phyloP scores from a whole-genome alignment of 2,329 filamentous ascomycete genomes.

The Parastagonospora nodorum region DNA sequence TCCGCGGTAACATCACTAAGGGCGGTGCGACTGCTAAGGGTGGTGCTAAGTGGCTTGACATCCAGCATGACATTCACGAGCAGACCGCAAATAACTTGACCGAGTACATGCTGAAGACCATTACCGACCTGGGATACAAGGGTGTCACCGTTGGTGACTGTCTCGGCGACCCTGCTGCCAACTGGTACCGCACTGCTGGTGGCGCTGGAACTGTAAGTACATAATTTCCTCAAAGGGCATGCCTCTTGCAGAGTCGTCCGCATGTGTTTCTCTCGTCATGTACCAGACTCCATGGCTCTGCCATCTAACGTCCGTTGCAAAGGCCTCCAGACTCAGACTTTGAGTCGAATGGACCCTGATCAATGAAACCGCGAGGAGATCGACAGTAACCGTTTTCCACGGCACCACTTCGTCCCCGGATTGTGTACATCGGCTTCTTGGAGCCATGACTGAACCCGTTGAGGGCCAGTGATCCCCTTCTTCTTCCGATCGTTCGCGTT shows the following conservation, averaged over 20 bases:
- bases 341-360: slow-evolving; percentile 1
- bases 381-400: slow-evolving; percentile 1
- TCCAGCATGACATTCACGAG: slow-evolving; percentile 58
- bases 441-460: slow-evolving; percentile 2
- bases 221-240: slow-evolving; percentile 2
- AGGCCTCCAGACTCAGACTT: slow-evolving; percentile 11
- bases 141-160: slow-evolving; percentile 56
- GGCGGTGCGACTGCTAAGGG: slow-evolving; percentile 25
- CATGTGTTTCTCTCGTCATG: slow-evolving; percentile 7
- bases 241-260: slow-evolving; percentile 10
- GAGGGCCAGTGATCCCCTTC: slow-evolving; percentile 5
- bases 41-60: slow-evolving; percentile 53
- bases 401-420: slow-evolving; percentile 1
- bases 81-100: slow-evolving; percentile 53
- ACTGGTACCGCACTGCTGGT: slow-evolving; percentile 55
- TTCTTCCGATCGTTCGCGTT: slow-evolving; percentile 5
- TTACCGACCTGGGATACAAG: slow-evolving; percentile 48
- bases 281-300: slow-evolving; percentile 7
- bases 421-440: slow-evolving; percentile 1
- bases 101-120: slow-evolving; percentile 50
- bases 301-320: slow-evolving; percentile 17
- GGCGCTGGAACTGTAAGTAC: slow-evolving; percentile 35
- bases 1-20: slow-evolving; percentile 52
- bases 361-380: slow-evolving; percentile 1
- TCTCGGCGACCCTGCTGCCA: slow-evolving; percentile 50